Conservation (phyloP, 306 rosid genomes). For the Pueraria montana region DNA sequence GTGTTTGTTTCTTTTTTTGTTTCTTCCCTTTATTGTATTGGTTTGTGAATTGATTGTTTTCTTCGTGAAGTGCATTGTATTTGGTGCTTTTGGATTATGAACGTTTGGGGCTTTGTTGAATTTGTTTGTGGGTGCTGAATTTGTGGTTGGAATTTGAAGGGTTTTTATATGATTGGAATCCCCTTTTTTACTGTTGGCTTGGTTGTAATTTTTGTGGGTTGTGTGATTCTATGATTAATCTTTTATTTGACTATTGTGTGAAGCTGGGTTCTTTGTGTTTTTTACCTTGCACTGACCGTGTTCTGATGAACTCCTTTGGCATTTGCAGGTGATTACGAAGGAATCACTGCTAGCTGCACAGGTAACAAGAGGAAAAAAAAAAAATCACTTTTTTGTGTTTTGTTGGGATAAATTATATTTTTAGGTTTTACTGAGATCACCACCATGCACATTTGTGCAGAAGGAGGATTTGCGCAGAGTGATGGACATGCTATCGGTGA, state of each 20-base stretch:
- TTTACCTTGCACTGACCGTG: constrained; percentile 14
- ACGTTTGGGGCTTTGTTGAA: constrained; percentile 10
- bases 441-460: constrained; percentile 54
- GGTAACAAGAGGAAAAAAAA: constrained; percentile 55
- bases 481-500: constrained; percentile 79
- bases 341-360: constrained; percentile 85
- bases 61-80: background rate
- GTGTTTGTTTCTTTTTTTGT: background rate
- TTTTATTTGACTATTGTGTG: background rate
- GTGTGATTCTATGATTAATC: background rate
- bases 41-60: constrained; percentile 22
- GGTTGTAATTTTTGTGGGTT: constrained; percentile 18
- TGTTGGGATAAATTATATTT: background rate
- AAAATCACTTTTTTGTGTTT: background rate
- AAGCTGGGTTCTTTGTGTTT: constrained; percentile 20
- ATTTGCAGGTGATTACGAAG: constrained; percentile 77
- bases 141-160: constrained; percentile 7
- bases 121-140: constrained; percentile 1
- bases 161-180: constrained; percentile 9
- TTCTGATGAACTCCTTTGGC: constrained; percentile 36
- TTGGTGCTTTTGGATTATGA: constrained; percentile 5
- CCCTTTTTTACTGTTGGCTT: background rate
- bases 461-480: constrained; percentile 88
- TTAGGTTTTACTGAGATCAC: constrained; percentile 32
- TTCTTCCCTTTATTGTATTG: background rate